Evolutionary conservation across 2,329 filamentous ascomycete genomes (phyloP).

Genomic region (Balansia obtecta): DNA sequence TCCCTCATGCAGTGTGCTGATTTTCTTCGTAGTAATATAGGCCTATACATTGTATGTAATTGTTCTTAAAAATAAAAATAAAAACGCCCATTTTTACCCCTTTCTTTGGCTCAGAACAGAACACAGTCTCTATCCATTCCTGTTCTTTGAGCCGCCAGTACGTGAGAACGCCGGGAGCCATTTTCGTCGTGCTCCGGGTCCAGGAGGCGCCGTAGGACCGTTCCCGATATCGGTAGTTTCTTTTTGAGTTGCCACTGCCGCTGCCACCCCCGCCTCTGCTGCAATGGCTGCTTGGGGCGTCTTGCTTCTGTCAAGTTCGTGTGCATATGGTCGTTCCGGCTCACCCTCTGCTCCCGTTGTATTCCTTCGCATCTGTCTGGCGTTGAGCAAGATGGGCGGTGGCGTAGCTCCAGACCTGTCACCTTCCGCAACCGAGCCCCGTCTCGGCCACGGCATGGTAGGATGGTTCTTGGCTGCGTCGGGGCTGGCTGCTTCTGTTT

Average conservation of each 20-base stretch:
- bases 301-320: conserved; percentile 6
- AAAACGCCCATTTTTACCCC: too few species aligned
- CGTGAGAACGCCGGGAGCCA: conserved; percentile 24
- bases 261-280: conserved; percentile 6
- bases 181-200: conserved; percentile 20
- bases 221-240: conserved; percentile 1
- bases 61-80: background rate
- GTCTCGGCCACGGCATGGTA: conserved; percentile 25
- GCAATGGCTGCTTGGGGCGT: conserved; percentile 1
- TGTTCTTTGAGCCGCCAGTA: conserved; percentile 13
- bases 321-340: conserved; percentile 10
- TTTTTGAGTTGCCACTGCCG: conserved; percentile 4
- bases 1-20: background rate
- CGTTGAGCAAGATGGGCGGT: conserved; percentile 41
- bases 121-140: conserved; percentile 7
- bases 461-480: conserved; percentile 12
- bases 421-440: conserved; percentile 24
- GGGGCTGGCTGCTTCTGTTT: conserved; percentile 2
- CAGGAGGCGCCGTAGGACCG: conserved; percentile 7
- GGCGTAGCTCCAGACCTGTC: conserved; percentile 39
- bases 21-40: background rate
- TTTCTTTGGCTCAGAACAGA: background rate
- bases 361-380: conserved; percentile 18
- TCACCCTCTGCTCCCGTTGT: conserved; percentile 12
- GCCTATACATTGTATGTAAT: background rate